Percentiles rank a stretch among this genome's conserved stretches.
These are phyloP conservation scores for Gigaspora rosea DNA, from an alignment of 192 early-diverging fungal genomes.

Conservation along the genomic window DNA sequence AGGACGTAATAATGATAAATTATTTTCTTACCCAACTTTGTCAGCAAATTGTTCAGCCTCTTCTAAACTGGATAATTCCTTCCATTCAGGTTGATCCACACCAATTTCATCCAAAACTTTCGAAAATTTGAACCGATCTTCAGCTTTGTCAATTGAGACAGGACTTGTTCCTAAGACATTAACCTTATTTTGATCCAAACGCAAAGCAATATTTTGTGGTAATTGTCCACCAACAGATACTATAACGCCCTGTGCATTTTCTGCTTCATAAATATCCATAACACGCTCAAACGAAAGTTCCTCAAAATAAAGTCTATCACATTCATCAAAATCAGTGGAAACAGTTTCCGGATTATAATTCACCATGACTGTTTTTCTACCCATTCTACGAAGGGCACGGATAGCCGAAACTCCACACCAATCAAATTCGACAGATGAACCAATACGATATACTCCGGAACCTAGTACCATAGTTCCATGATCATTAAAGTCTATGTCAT, in stretches of 20 bases:
- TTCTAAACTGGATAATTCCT: slow-evolving; percentile 86
- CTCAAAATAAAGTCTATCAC: slow-evolving; percentile 97
- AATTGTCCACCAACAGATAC: slow-evolving; percentile 97
- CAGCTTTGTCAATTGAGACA: slow-evolving; percentile 95
- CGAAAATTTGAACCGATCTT: slow-evolving; percentile 98
- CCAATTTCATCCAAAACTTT: slow-evolving; percentile 94
- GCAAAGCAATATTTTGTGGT: slow-evolving; percentile 97
- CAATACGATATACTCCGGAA: slow-evolving; percentile 97
- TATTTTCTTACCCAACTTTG: slow-evolving; percentile 59
- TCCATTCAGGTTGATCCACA: slow-evolving; percentile 97
- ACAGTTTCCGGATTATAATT: slow-evolving; percentile 99
- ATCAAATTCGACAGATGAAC: slow-evolving; percentile 97
- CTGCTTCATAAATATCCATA: slow-evolving; percentile 95
- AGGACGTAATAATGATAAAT: too few species aligned
- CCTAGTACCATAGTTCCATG: slow-evolving; percentile 97
- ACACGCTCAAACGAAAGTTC: slow-evolving; percentile 92
- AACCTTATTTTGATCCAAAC: slow-evolving; percentile 86
- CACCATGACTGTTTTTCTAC: slow-evolving; percentile 96
- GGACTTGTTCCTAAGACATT: slow-evolving; percentile 95
- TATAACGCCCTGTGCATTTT: slow-evolving; percentile 83
- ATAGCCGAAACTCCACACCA: slow-evolving; percentile 98
- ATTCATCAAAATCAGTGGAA: slow-evolving; percentile 99
- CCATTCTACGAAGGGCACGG: slow-evolving; percentile 83
- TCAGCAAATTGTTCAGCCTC: slow-evolving; percentile 88
- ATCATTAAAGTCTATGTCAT: slow-evolving; percentile 92